phyloP scores from a whole-genome alignment of 2,329 filamentous ascomycete species.

The Aspergillus phoenicis region DNA sequence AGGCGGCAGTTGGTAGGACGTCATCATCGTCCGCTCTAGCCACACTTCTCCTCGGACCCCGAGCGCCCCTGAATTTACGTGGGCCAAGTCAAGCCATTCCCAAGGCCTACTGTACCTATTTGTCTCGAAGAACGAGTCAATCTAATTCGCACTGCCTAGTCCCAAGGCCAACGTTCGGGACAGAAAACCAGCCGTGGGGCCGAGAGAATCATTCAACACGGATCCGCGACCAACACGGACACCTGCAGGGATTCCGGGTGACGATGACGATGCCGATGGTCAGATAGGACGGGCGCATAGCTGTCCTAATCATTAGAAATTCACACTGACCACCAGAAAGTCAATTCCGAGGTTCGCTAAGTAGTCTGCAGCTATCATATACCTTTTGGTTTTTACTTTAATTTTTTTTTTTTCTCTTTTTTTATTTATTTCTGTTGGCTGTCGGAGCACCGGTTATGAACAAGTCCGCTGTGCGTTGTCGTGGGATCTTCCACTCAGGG shows the following conservation, averaged over 20 bases:
- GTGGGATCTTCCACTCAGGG: slow-evolving; percentile 4
- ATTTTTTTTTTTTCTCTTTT: neutral
- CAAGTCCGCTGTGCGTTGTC: neutral
- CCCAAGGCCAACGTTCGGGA: slow-evolving; percentile 3
- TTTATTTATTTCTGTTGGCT: neutral
- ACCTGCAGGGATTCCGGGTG: slow-evolving; percentile 17
- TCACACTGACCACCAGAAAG: slow-evolving; percentile 5
- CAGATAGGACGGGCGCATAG: neutral
- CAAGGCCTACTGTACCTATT: no score
- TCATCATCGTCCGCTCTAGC: slow-evolving; percentile 8
- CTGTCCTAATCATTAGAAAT: slow-evolving; percentile 1
- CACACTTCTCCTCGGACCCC: slow-evolving; percentile 1
- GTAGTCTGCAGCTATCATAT: neutral
- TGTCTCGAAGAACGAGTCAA: neutral
- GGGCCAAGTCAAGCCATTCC: slow-evolving; percentile 2
- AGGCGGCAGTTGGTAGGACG: slow-evolving; percentile 1
- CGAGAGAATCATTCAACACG: slow-evolving; percentile 10
- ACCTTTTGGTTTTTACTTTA: no score
- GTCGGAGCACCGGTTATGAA: neutral
- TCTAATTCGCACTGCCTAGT: neutral
- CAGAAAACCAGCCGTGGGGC: slow-evolving; percentile 18
- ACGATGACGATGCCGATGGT: slow-evolving; percentile 6
- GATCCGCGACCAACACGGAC: slow-evolving; percentile 24
- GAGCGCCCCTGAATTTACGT: slow-evolving; percentile 10
- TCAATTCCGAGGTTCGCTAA: neutral